A percentile compares a stretch with the other conserved stretches of the same genome.
phyloP scores from a whole-genome alignment of 1,284 basidiomycete genomes.

The Amylostereum chailletii region DNA sequence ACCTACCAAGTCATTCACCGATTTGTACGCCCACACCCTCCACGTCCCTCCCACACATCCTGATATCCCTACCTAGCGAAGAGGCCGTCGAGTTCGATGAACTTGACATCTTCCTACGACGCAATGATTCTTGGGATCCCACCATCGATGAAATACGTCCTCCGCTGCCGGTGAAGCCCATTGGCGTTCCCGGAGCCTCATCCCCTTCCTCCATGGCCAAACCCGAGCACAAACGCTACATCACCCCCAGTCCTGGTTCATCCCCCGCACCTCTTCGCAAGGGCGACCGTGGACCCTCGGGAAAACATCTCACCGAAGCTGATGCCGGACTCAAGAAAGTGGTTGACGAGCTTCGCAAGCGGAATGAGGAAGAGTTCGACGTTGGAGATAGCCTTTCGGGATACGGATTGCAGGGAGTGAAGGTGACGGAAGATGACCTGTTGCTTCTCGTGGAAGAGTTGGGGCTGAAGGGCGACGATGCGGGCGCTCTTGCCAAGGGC shows the following conservation, averaged over 20 bases:
- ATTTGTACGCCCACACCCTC: conserved; percentile 37
- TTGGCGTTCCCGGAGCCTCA: conserved; percentile 71
- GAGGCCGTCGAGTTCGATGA: conserved; percentile 73
- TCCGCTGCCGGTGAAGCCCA: conserved; percentile 40
- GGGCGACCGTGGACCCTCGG: background rate
- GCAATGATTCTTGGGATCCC: conserved; percentile 59
- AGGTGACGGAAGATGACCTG: conserved; percentile 68
- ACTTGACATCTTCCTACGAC: conserved; percentile 60
- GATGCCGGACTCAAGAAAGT: conserved; percentile 10
- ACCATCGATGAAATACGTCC: conserved; percentile 46
- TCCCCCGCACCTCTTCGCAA: conserved; percentile 29
- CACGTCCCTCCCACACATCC: background rate
- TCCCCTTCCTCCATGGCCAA: conserved; percentile 65
- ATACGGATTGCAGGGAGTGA: conserved; percentile 65
- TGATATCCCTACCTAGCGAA: conserved; percentile 39
- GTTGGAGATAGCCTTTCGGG: conserved; percentile 56
- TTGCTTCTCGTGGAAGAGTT: conserved; percentile 59
- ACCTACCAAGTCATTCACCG: conserved; percentile 37
- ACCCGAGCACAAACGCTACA: conserved; percentile 56
- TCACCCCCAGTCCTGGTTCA: conserved; percentile 39
- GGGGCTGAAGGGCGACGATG: conserved; percentile 65
- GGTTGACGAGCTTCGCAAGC: conserved; percentile 8
- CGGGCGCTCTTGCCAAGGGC: conserved; percentile 58
- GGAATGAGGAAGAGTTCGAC: conserved; percentile 42
- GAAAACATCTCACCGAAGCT: conserved; percentile 11